Evolutionary conservation across 1,284 basidiomycete genomes (phyloP), one percentile per base, ranked within the genome.

Genomic region (Sphaerobolus stellatus): DNA sequence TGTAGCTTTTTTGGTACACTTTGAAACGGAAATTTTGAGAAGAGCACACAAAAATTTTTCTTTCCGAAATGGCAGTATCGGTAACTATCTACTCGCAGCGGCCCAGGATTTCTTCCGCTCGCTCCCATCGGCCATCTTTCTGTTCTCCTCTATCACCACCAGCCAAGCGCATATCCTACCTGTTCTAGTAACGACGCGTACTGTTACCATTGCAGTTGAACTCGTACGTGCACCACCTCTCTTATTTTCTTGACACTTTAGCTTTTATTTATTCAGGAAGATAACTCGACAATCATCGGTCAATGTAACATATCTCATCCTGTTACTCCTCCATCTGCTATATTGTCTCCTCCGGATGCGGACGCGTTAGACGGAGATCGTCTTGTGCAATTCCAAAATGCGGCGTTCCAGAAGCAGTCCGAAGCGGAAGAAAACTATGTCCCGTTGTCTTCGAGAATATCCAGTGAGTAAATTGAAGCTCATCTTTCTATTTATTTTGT

Each of bases 231-330:
- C 20, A 33, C 41, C 27, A 18, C 28, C 45, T 40, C 50, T 22
- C 31, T 5, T 18, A 43, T 14, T n/a, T n/a, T n/a, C n/a, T n/a
- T 2, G 28, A 48, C 51, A 43, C 52, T 45, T 56, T 50, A 13
- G 43, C 44, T 27, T 55, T 40, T 45, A 20, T 25, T 41, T 47
- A 33, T 34, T 58, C 62, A 92, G 91, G 84, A 86, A 65, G 84
- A 95, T 63, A 90, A 88, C 6, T 75, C 79, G 30, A 83, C 81
- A 48, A 81, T 98, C 25, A 86, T 98, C 25, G 96, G 96, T 2
- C 96, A 99, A 72, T 98, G 94, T 68, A 93, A 97, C 66, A 98
- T 99, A 61, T 97, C 94, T 1, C 96, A 99, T 69, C 96, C 96
- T 0, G 81, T 90, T 6, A 68, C 72, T 34, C 62, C 62, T 70